phyloP scores from a whole-genome alignment of 2,329 filamentous ascomycete genomes.

The Endoconidiophora polonica region DNA sequence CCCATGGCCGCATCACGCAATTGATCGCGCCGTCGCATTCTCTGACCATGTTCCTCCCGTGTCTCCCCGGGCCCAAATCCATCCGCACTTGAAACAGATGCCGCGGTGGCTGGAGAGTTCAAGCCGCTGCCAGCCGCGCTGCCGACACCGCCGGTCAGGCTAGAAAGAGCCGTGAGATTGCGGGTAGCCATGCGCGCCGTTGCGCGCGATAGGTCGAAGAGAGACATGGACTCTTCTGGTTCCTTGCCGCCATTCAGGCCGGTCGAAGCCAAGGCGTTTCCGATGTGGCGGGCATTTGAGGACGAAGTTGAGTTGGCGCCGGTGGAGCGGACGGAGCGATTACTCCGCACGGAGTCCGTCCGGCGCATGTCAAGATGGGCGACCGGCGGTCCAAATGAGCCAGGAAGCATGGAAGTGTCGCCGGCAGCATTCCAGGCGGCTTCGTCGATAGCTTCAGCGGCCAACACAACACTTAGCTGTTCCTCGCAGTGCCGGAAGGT shows the following conservation, averaged over 20 bases:
- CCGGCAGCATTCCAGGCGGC: constrained; percentile 52
- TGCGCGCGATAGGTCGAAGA: constrained; percentile 47
- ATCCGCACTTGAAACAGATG: constrained; percentile 19
- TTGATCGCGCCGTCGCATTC: constrained; percentile 51
- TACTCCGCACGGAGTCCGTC: constrained; percentile 5
- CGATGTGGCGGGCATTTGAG: background rate
- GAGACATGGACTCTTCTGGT: constrained; percentile 45
- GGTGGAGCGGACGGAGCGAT: background rate
- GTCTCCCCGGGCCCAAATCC: background rate
- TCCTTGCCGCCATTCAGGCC: constrained; percentile 14
- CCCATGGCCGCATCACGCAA: constrained; percentile 48
- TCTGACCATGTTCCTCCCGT: constrained; percentile 16
- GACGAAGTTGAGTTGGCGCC: background rate
- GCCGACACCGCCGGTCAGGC: constrained; percentile 19
- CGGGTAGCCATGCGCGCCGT: constrained; percentile 41
- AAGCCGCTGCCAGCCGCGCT: background rate
- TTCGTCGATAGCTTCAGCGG: constrained; percentile 50
- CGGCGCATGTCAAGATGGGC: background rate
- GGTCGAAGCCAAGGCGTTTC: background rate
- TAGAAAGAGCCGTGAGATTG: constrained; percentile 40
- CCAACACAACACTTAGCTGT: constrained; percentile 50
- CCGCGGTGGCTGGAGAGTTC: constrained; percentile 13
- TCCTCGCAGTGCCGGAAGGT: constrained; percentile 65
- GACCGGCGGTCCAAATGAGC: constrained; percentile 28
- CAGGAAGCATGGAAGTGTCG: constrained; percentile 40